Base-by-base conservation (phyloP, 345 rosid species). In the Pistacia integerrima region DNA sequence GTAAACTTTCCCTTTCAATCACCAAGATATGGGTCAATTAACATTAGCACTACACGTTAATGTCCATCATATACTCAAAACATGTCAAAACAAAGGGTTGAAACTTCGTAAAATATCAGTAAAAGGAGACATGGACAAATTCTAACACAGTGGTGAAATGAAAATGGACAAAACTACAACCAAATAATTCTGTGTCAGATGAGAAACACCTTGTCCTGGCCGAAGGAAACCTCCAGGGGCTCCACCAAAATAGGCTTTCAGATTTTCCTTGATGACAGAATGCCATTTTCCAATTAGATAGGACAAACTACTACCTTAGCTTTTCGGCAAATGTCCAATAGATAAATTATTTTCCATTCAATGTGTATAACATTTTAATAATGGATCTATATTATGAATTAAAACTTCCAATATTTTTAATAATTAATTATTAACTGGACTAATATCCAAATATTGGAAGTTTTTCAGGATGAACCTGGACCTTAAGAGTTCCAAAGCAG, bases 391-490 rank as follows among this genome's bases (percentile, higher is more conserved):
- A 14, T 58, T 58, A 58, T 22, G 28, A n/a, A 28, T 38, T 36
- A 12, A 11, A 12, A 61, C 3, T 4, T 28, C 1, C 36, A 28
- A 11, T 28, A 11, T 38, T 38, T 38, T 38, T 5, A 5, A 0
- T 14, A 63, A 63, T 22, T 16, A 33, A 13, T 25, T 11, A 11
- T 11, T 4, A 61, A 28, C 13, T 12, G 8, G 12, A 49, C n/a
- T 67, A 12, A 33, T 33, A 30, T 51, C 14, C 14, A 54, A 52
- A 51, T 30, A 10, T 4, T 54, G 62, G 44, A 5, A 6, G 8
- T 44, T 44, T n/a, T 71, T 64, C 63, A 82, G 82, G 36, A 82
- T 77, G 76, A 79, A 65, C 55, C 55, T 82, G 22, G 76, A 82
- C 38, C 38, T 18, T 69, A 41, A 76, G 73, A 41, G 44, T n/a